Percentiles rank a stretch among this genome's conserved stretches.
phyloP scores from a whole-genome alignment of 2,329 filamentous ascomycete species.

The Trichophyton verrucosum region DNA sequence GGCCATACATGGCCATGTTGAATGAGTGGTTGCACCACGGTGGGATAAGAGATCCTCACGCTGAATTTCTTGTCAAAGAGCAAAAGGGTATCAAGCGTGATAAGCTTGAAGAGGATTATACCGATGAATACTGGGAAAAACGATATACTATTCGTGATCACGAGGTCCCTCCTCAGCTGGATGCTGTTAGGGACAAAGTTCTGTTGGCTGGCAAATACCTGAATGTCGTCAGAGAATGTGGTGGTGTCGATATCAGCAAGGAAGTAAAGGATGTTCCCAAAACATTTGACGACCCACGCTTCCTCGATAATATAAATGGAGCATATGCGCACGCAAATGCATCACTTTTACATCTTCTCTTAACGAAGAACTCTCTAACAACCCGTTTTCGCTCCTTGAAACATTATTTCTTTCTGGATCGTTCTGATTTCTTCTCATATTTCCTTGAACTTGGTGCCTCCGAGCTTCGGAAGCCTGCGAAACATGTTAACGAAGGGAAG shows the following conservation, averaged over 20 bases:
- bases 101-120: constrained; percentile 87
- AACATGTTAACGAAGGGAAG: constrained; percentile 80
- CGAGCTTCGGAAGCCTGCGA: constrained; percentile 80
- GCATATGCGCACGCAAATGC: constrained; percentile 94
- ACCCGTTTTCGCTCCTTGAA: constrained; percentile 81
- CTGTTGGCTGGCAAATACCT: constrained; percentile 92
- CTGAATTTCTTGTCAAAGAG: constrained; percentile 89
- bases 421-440: constrained; percentile 95
- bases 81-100: constrained; percentile 90
- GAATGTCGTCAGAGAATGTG: constrained; percentile 94
- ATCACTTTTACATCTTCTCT: constrained; percentile 74
- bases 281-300: constrained; percentile 82
- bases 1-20: constrained; percentile 94
- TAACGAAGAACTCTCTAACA: constrained; percentile 85
- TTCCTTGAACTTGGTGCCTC: constrained; percentile 86
- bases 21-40: constrained; percentile 98
- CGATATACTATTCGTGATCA: constrained; percentile 88
- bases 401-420: constrained; percentile 97
- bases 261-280: constrained; percentile 76
- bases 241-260: constrained; percentile 86
- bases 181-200: constrained; percentile 85
- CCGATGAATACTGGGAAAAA: constrained; percentile 98
- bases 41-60: constrained; percentile 84
- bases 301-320: constrained; percentile 88
- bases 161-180: constrained; percentile 82